Evolutionary conservation across 371 early-diverging fungal species (phyloP), one percentile per base, ranked within the genome.

Genomic region (Zychaea mexicana): DNA sequence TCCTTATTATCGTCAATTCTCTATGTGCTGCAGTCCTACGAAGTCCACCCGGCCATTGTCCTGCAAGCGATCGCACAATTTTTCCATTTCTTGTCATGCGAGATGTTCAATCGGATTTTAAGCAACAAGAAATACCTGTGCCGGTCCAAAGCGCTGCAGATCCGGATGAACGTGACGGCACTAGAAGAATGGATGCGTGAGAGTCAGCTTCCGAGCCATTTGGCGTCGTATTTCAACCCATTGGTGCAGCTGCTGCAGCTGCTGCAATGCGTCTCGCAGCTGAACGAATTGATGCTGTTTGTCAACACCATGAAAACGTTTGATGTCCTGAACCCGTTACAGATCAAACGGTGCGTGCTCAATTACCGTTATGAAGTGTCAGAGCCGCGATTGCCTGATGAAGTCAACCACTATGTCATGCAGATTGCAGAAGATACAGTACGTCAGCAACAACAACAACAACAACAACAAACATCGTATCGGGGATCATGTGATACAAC

Each of bases 361-460:
- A 78, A 81, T 39, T 97, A 97, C 71, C 85, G 90, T 9, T 97
- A 94, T 68, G 97, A 97, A 65, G 88, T 93, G 6, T 86, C 85
- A 19, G 97, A 97, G 66, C 56, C 75, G 12, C 70, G 77, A 8
- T 62, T 95, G 31, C 82, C 92, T 6, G 83, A 83, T 15, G 94
- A 90, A 47, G 80, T 95, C 2, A 85, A 82, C 58, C 85, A 85
- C 47, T 93, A 94, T 66, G 82, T 92, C 3, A 72, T 86, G 60
- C 86, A 87, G 45, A 76, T 86, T 2, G 89, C 89, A 21, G 83
- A 86, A 36, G 88, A 89, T 52, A 82, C 88, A 0, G 71, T 83
- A 22, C 84, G 83, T 19, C 72, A 46, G 39, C 67, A n/a, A 71
- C 73, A 12, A 57, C 60, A 39, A 53, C 33, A 45, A 55, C 65